Evolutionary conservation across 2,329 filamentous ascomycete genomes (phyloP).

Genomic region (Ophiostoma perfectum): DNA sequence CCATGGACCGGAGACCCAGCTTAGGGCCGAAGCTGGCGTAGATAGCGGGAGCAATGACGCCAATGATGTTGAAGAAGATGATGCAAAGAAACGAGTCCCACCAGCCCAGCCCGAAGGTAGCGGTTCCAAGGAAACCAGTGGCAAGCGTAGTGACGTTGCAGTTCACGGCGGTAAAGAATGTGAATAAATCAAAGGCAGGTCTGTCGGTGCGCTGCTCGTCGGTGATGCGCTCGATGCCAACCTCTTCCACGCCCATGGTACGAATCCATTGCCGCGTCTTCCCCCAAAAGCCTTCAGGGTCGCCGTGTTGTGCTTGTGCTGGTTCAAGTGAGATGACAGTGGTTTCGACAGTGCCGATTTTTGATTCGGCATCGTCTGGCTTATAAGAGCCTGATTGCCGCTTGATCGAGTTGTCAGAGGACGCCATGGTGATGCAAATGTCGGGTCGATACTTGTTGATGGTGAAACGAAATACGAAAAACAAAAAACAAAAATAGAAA

Average conservation of each 20-base stretch:
- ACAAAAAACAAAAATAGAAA: neutral
- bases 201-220: neutral
- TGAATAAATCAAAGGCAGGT: neutral
- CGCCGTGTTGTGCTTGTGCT: neutral
- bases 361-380: neutral
- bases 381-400: neutral
- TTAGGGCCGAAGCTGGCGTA: constrained; percentile 6
- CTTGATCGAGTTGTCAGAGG: neutral
- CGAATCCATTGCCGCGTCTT: constrained; percentile 4
- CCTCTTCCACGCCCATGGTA: constrained; percentile 1
- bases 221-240: constrained; percentile 10
- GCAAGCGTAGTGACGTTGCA: constrained; percentile 7
- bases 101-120: neutral
- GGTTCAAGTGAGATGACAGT: neutral
- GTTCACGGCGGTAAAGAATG: constrained; percentile 4
- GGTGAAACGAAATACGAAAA: neutral
- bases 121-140: constrained; percentile 2
- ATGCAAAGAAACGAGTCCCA: constrained; percentile 6
- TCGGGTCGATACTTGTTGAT: neutral
- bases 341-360: neutral
- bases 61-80: constrained; percentile 2
- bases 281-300: neutral
- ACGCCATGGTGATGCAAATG: neutral
- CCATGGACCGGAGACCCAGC: constrained; percentile 1
- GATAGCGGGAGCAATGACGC: neutral